Evolutionary conservation across 139 green algal genomes (phyloP).

Genomic region (Nannochloris sp.): DNA sequence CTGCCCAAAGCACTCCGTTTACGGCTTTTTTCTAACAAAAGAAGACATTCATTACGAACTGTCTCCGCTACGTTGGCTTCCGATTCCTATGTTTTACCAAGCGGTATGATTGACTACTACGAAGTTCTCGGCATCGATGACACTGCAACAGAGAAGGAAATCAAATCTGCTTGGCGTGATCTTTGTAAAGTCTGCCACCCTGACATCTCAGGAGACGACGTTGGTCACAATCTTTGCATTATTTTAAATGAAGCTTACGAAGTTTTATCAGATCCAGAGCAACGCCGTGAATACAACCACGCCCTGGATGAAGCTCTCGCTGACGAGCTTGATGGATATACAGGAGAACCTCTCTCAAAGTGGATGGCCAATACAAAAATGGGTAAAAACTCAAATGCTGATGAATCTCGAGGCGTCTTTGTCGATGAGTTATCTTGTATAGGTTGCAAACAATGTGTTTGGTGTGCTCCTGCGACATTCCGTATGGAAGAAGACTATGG

Average conservation of each 20-base stretch:
- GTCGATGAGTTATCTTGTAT: slow-evolving; percentile 84
- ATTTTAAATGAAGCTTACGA: slow-evolving; percentile 72
- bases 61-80: too few relatives aligned
- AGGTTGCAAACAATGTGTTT: slow-evolving; percentile 83
- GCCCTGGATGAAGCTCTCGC: slow-evolving; percentile 26
- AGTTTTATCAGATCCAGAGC: slow-evolving; percentile 37
- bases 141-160: slow-evolving; percentile 29
- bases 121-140: slow-evolving; percentile 48
- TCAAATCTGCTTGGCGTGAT: slow-evolving; percentile 73
- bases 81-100: slow-evolving; percentile 8
- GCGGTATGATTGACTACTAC: slow-evolving; percentile 66
- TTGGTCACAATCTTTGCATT: slow-evolving; percentile 78
- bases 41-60: too few relatives aligned
- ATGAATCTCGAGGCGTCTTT: slow-evolving; percentile 70
- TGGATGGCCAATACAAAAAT: slow-evolving; percentile 58
- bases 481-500: slow-evolving; percentile 70
- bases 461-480: slow-evolving; percentile 64
- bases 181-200: slow-evolving; percentile 64
- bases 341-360: slow-evolving; percentile 62
- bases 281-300: slow-evolving; percentile 49
- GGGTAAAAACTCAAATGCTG: slow-evolving; percentile 55
- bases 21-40: too few relatives aligned
- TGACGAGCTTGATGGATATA: slow-evolving; percentile 65
- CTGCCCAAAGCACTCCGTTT: too few relatives aligned
- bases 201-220: slow-evolving; percentile 43